Evolutionary conservation across 2,329 filamentous ascomycete genomes (phyloP).

Genomic region (Diplodia seriata): DNA sequence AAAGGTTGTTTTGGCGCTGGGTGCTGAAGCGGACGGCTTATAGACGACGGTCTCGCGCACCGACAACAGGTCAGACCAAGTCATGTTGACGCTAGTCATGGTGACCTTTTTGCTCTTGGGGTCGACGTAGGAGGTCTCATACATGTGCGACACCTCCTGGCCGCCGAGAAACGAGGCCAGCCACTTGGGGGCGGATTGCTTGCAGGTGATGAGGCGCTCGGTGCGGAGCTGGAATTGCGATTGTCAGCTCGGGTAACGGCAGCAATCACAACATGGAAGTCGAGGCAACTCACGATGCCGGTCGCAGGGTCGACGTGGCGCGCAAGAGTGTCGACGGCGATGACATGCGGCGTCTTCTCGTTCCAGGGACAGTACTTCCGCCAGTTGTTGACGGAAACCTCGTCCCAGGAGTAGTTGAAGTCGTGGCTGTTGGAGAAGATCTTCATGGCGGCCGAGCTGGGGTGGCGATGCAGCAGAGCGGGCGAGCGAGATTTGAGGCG

Average conservation of each 20-base stretch:
- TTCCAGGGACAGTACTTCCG: constrained; percentile 99
- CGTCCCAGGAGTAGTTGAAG: constrained; percentile 98
- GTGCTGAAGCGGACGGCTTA: constrained; percentile 62
- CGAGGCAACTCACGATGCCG: constrained; percentile 65
- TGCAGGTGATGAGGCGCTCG: constrained; percentile 71
- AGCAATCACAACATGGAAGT: not conserved
- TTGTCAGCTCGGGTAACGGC: constrained; percentile 24
- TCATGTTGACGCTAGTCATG: constrained; percentile 96
- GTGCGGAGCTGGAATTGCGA: constrained; percentile 64
- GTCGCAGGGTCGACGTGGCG: constrained; percentile 70
- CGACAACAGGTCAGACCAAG: constrained; percentile 86
- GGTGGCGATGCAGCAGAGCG: constrained; percentile 39
- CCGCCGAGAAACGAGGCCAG: constrained; percentile 80
- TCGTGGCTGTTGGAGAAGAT: constrained; percentile 90
- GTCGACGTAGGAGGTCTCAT: constrained; percentile 96
- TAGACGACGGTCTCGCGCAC: constrained; percentile 95
- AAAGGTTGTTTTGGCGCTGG: constrained; percentile 74
- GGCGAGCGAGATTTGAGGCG: not conserved
- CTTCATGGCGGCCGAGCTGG: constrained; percentile 70
- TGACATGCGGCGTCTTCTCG: constrained; percentile 95
- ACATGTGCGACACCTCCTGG: constrained; percentile 83
- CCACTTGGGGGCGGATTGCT: constrained; percentile 77
- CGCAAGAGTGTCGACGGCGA: constrained; percentile 90
- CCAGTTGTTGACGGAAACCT: constrained; percentile 98
- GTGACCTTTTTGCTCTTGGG: constrained; percentile 83